phyloP scores from a whole-genome alignment of 306 rosid genomes.

The Quercus parvula region DNA sequence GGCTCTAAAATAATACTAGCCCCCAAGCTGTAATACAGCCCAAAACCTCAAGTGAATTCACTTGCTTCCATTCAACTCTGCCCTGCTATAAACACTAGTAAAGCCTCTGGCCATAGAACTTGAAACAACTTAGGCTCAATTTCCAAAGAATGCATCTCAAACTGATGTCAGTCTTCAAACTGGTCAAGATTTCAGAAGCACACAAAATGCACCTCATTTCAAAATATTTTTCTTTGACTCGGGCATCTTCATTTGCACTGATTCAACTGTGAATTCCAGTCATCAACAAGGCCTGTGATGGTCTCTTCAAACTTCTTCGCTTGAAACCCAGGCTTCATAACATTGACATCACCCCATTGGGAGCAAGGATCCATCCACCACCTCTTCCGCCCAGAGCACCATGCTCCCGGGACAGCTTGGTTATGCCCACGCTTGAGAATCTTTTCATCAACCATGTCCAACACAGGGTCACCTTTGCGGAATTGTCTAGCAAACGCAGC shows the following conservation, averaged over 20 bases:
- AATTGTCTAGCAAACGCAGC: slow-evolving; percentile 91
- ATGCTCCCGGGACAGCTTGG: slow-evolving; percentile 59
- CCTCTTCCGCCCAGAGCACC: slow-evolving; percentile 74
- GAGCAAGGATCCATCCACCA: slow-evolving; percentile 92
- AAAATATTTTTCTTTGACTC: slow-evolving; percentile 19
- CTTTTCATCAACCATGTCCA: slow-evolving; percentile 65
- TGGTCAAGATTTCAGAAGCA: slow-evolving; percentile 15
- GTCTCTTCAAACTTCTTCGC: slow-evolving; percentile 73
- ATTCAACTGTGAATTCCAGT: slow-evolving; percentile 59
- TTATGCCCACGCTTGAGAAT: slow-evolving; percentile 64
- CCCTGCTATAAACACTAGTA: slow-evolving; percentile 35
- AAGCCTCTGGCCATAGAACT: slow-evolving; percentile 23
- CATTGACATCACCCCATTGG: slow-evolving; percentile 77
- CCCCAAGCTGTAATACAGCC: slow-evolving; percentile 31
- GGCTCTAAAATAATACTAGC: slow-evolving; percentile 38
- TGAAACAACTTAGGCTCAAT: slow-evolving; percentile 27
- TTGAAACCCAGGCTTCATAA: slow-evolving; percentile 65
- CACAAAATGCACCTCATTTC: slow-evolving; percentile 24
- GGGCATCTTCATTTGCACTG: slow-evolving; percentile 56
- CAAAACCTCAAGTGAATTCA: slow-evolving; percentile 28
- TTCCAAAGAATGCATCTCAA: slow-evolving; percentile 45
- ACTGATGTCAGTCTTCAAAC: slow-evolving; percentile 27
- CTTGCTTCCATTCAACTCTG: slow-evolving; percentile 29
- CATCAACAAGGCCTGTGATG: slow-evolving; percentile 67
- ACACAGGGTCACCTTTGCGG: slow-evolving; percentile 51